Base-by-base conservation (phyloP, 2,329 filamentous ascomycete genomes). In the Arthroderma uncinatum region DNA sequence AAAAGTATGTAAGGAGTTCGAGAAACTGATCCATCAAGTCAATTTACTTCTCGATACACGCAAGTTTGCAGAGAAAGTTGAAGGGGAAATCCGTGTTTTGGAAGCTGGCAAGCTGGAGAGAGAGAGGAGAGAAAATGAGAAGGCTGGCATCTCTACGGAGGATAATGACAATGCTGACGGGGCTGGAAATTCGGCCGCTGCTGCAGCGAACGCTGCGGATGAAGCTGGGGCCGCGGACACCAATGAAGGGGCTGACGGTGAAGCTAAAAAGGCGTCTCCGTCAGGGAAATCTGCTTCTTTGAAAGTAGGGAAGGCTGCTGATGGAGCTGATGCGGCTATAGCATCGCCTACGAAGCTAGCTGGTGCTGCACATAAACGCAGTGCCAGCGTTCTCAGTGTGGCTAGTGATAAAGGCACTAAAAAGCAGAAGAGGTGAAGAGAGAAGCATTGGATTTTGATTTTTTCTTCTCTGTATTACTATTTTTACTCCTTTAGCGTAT, bases 321-420 rank as follows among this genome's bases (percentile, higher is more conserved):
- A 19, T 54, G 30, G 5, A 39, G 33, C 40, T 8, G 40, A 50
- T 21, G 30, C 30, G 10, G 44, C 30, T 8, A 39, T 25, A 10
- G 21, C 25, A 4, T 63, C 61, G 10, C 58, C 54, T 47, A 58
- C 36, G 54, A 57, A 19, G 50, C 53, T 14, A 54, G 39, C 53
- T 40, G 57, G 47, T 19, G 59, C 55, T 19, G 53, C 52, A n/a
- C 84, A 86, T 62, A 94, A 94, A 75, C 81, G 89, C 59, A 93
- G 89, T 68, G 88, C 88, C 1, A 94, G 89, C 69, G 87, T 90
- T 33, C 70, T 94, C 55, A 92, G 87, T 68, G 75, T 78, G 14
- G 74, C 74, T 4, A 89, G 86, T 68, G 84, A 89, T 57, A 78
- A 78, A 67, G 77, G 75, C 62, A 66, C 68, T 6, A 80, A 79